A percentile compares a stretch with the other conserved stretches of the same genome.
These are phyloP conservation scores for Phytophthora crassamura DNA, from an alignment of 352 stramenopile genomes.

Conservation along the genomic window DNA sequence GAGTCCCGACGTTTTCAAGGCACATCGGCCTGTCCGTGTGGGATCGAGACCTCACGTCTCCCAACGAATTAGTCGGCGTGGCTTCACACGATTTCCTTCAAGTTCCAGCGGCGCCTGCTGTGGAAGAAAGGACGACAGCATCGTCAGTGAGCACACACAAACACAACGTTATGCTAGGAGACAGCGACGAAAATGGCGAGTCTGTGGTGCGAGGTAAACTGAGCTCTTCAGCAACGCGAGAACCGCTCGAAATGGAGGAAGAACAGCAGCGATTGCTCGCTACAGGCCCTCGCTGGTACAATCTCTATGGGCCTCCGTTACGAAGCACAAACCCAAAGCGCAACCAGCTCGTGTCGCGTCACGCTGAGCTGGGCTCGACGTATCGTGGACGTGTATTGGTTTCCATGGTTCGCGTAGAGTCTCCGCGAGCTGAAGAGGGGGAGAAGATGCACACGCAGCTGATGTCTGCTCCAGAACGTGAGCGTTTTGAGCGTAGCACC, in stretches of 20 bases:
- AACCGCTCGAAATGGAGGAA: constrained; percentile 24
- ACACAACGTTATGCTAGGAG: constrained; percentile 12
- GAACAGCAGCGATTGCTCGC: constrained; percentile 14
- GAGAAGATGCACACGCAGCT: constrained; percentile 70
- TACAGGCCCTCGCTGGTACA: constrained; percentile 67
- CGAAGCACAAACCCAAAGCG: constrained; percentile 62
- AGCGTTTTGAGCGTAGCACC: constrained; percentile 13
- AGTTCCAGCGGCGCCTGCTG: constrained; percentile 33
- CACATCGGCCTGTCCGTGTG: constrained; percentile 81
- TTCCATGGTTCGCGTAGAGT: constrained; percentile 70
- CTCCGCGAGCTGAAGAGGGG: constrained; percentile 39
- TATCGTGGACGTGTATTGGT: constrained; percentile 87
- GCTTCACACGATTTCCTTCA: constrained; percentile 76
- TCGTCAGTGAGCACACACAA: constrained; percentile 3
- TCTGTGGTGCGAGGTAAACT: background rate
- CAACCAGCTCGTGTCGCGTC: constrained; percentile 54
- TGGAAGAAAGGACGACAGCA: background rate
- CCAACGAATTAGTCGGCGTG: constrained; percentile 79
- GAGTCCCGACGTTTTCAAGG: constrained; percentile 73
- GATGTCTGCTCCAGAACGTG: constrained; percentile 42
- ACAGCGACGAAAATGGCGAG: constrained; percentile 14
- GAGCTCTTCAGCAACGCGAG: constrained; percentile 6
- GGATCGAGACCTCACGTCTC: constrained; percentile 76
- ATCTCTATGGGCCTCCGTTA: constrained; percentile 87
- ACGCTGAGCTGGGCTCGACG: constrained; percentile 73